Evolutionary conservation across 2,329 filamentous ascomycete genomes (phyloP), one percentile per base, ranked within the genome.

Genomic region (Neophaeococcomyces mojaviensis): DNA sequence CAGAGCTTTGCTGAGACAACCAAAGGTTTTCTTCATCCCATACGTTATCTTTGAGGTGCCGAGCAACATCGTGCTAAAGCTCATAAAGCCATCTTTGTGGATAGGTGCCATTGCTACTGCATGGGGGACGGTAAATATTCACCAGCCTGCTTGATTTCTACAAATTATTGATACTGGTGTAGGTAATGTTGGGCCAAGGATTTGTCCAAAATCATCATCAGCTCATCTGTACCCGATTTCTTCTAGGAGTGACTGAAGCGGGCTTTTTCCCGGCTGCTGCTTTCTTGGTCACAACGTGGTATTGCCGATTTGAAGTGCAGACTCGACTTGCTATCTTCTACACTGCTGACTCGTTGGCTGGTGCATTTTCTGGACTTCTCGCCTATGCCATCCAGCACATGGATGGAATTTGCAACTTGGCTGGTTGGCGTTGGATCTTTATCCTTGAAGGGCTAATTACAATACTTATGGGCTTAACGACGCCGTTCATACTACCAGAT

Each of bases 261-360:
- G 74, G 73, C 6, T 70, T 78, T 36, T 74, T 77, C 49, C 75
- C 76, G 0, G 73, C 70, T 3, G 68, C 78, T 7, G 69, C 75
- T 30, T 80, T 76, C 56, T 43, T 55, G 18, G 15, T 39, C 18
- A 28, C 19, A 24, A 15, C 15, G 8, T 72, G 69, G 68, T 73
- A 72, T 42, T 62, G 63, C 3, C 61, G 68, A 3, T 61, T 64
- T 36, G 64, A 68, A 40, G 59, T 64, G 1, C 70, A 72, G 44
- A 60, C 58, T 38, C 62, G 71, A 7, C 62, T 67, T 33, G 65
- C 69, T 3, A 53, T 73, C 2, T 67, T 71, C 58, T 73, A 71
- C 57, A 68, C 64, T 44, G 68, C 70, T 0, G 66, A 66, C 2
- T 68, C 65, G 28, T 55, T 75, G 34, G 71, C 73, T 0, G 71